phyloP scores from a whole-genome alignment of 495 filamentous ascomycete species.

The Cercophora scortea region DNA sequence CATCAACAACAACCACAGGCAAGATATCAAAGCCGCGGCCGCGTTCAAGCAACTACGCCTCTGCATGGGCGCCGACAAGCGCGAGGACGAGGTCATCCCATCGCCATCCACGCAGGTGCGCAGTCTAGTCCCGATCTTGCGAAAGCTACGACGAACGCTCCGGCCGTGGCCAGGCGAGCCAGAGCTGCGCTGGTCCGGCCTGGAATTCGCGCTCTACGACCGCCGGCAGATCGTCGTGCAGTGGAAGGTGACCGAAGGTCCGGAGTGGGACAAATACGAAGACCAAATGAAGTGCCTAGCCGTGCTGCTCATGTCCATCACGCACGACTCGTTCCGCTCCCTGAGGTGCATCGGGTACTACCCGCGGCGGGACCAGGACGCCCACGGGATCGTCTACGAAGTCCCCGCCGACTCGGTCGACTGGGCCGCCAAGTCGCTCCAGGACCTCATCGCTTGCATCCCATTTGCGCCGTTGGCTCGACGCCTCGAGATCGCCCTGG shows the following conservation, averaged over 20 bases:
- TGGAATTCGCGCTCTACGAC: constrained; percentile 1
- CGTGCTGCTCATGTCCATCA: constrained; percentile 9
- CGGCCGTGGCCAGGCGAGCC: constrained; percentile 1
- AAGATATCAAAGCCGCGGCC: neutral
- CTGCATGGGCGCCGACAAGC: neutral
- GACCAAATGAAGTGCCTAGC: constrained; percentile 11
- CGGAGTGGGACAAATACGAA: constrained; percentile 6
- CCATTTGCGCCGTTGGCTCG: neutral
- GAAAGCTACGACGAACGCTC: neutral
- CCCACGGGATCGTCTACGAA: constrained; percentile 8
- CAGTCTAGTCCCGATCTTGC: constrained; percentile 1
- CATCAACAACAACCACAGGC: neutral
- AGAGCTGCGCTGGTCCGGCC: neutral
- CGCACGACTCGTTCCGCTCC: constrained; percentile 9
- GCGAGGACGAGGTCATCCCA: constrained; percentile 7
- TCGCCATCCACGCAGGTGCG: neutral
- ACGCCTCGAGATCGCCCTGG: constrained; percentile 12
- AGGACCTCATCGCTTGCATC: neutral
- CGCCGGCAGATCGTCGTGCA: constrained; percentile 13
- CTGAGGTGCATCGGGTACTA: constrained; percentile 11
- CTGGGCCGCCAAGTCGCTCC: constrained; percentile 8
- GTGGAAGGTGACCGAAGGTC: constrained; percentile 11
- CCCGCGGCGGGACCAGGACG: constrained; percentile 1
- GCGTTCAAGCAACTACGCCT: constrained; percentile 3
- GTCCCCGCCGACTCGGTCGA: neutral